Evolutionary conservation across 345 rosid species (phyloP).

Genomic region (Citrus trifoliata): DNA sequence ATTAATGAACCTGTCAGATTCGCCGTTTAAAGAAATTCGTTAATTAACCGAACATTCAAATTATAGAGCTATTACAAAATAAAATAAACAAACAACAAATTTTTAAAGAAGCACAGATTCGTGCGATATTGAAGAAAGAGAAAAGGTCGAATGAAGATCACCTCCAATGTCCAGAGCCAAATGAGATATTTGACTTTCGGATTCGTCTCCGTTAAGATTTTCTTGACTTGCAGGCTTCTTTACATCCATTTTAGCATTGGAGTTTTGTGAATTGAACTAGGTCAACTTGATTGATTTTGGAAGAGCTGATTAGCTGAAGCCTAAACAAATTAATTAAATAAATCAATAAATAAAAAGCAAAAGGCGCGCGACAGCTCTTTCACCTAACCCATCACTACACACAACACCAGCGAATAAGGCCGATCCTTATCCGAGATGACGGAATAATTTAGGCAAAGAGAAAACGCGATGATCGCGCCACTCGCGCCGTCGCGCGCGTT

Average conservation of each 20-base stretch:
- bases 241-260: constrained; percentile 9
- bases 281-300: neutral
- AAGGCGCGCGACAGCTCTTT: neutral
- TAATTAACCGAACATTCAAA: neutral
- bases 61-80: neutral
- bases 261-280: neutral
- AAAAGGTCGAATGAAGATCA: constrained; percentile 10
- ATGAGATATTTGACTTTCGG: constrained; percentile 50
- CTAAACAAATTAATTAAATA: neutral
- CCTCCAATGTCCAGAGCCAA: constrained; percentile 94
- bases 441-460: too few relatives aligned
- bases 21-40: neutral
- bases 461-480: too few relatives aligned
- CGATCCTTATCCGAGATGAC: too few relatives aligned
- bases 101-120: neutral
- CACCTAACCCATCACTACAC: constrained; percentile 2
- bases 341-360: neutral
- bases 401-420: neutral
- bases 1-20: constrained; percentile 67
- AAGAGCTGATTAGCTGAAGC: neutral
- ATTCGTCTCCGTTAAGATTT: constrained; percentile 7
- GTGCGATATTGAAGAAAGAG: neutral
- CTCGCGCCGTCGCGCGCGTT: too few relatives aligned
- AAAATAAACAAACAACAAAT: neutral
- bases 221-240: neutral